A percentile compares a stretch with the other conserved stretches of the same genome.
Evolutionary conservation across 148 eudicot species (phyloP).

Genomic region (Agrostemma githago): DNA sequence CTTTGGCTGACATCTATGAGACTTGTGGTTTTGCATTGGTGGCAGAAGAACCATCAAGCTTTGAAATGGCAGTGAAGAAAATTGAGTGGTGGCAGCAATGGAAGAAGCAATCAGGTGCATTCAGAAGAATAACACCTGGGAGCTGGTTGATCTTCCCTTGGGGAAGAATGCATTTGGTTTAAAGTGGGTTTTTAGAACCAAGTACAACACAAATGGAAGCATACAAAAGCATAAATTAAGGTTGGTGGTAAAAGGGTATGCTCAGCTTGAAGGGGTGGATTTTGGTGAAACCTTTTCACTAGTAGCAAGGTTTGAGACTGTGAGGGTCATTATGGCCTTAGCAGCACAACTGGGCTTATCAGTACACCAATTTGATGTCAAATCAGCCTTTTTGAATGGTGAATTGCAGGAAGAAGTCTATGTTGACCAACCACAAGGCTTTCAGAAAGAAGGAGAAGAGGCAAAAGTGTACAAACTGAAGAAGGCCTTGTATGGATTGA

Average conservation of each 20-base stretch:
- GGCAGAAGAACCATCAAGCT: neutral
- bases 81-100: neutral
- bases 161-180: neutral
- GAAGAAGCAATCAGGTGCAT: too few species aligned
- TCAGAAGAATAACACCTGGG: neutral
- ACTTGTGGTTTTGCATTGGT: neutral
- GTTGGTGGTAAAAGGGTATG: neutral
- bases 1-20: neutral
- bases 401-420: too few species aligned
- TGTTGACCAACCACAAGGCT: too few species aligned
- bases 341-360: neutral
- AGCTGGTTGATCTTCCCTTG: neutral
- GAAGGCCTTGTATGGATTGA: too few species aligned
- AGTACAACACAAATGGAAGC: neutral
- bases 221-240: neutral
- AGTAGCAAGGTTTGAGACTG: neutral
- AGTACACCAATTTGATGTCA: neutral
- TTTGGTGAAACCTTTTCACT: neutral
- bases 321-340: neutral
- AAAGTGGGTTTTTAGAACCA: too few species aligned
- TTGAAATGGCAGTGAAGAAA: neutral
- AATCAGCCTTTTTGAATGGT: neutral
- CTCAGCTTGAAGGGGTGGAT: neutral
- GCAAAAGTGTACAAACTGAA: too few species aligned
- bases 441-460: too few species aligned